phyloP scores from a whole-genome alignment of 768 basidiomycete genomes.

The Lentinula raphanica region DNA sequence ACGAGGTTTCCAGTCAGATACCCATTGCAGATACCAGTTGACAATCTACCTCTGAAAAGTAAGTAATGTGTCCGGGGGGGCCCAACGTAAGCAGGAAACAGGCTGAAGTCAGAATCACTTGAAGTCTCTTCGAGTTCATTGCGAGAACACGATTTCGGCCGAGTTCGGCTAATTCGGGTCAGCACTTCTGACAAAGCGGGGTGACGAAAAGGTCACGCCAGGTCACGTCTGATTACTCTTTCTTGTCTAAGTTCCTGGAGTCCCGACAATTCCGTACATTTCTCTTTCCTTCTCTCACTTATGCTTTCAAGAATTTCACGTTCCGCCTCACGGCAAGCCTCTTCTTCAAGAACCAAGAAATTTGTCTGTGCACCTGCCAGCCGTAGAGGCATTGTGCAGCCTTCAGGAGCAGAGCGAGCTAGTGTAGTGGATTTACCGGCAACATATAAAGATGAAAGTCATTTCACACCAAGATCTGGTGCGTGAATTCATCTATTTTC shows the following conservation, averaged over 20 bases:
- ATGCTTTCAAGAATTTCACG: conserved; percentile 60
- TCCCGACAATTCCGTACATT: background rate
- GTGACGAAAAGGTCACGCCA: background rate
- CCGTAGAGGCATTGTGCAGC: conserved; percentile 68
- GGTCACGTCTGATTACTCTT: background rate
- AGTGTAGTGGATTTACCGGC: conserved; percentile 79
- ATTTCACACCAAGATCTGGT: conserved; percentile 72
- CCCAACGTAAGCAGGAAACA: no score
- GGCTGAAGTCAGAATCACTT: no score
- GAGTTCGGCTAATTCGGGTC: no score
- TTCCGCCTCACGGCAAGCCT: conserved; percentile 29
- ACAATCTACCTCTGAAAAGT: no score
- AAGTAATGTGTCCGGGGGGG: no score
- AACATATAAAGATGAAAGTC: conserved; percentile 61
- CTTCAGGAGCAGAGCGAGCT: conserved; percentile 76
- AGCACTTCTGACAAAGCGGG: background rate
- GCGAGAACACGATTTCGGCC: background rate
- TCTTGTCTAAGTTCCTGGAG: background rate
- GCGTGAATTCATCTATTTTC: conserved; percentile 8
- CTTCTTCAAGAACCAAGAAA: conserved; percentile 20
- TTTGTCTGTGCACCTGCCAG: conserved; percentile 20
- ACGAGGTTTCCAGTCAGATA: background rate
- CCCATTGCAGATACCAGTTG: no score
- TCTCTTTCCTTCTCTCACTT: background rate
- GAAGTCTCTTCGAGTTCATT: no score